Percentiles rank a stretch among this genome's conserved stretches.
These are phyloP conservation scores for Emiliania huxleyi DNA, from an alignment of 78 protist species.

Conservation along the genomic window DNA sequence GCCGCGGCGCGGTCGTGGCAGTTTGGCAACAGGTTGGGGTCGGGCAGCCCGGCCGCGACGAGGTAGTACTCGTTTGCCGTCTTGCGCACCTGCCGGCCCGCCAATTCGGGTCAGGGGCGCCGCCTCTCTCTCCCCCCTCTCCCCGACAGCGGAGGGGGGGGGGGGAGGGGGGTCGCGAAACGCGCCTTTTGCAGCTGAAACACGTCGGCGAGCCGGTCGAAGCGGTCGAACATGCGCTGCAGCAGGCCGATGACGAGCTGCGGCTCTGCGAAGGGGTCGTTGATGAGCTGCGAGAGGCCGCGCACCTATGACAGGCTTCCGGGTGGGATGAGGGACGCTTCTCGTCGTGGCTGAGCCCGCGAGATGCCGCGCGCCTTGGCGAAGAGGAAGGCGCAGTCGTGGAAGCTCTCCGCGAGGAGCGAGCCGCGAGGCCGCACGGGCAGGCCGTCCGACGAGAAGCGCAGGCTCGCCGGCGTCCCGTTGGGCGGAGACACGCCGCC, in stretches of 20 bases:
- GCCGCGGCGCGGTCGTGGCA: not conserved
- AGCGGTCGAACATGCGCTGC: not conserved
- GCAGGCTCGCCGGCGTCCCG: too few species aligned
- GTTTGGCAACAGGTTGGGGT: not conserved
- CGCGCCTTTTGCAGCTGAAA: not conserved
- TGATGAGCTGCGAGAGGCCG: not conserved
- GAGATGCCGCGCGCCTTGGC: not conserved
- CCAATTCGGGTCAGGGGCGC: too few species aligned
- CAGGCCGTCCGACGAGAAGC: too few species aligned
- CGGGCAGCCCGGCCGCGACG: slow-evolving; percentile 1
- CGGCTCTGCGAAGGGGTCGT: not conserved
- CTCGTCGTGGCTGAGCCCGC: too few species aligned
- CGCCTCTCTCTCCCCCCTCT: too few species aligned
- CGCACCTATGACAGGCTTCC: too few species aligned
- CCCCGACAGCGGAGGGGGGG: too few species aligned
- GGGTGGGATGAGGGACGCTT: too few species aligned
- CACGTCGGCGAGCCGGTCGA: not conserved
- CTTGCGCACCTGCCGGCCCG: not conserved
- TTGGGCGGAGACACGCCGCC: not conserved
- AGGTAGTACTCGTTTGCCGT: not conserved
- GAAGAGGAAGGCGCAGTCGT: not conserved
- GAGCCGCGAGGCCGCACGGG: not conserved
- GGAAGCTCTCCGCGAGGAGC: not conserved
- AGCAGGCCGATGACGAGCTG: not conserved
- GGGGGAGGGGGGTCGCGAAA: too few species aligned